These are phyloP conservation scores for Fusarium solani-melongenae DNA, from an alignment of 2,329 filamentous ascomycete species.

Conservation along the genomic window DNA sequence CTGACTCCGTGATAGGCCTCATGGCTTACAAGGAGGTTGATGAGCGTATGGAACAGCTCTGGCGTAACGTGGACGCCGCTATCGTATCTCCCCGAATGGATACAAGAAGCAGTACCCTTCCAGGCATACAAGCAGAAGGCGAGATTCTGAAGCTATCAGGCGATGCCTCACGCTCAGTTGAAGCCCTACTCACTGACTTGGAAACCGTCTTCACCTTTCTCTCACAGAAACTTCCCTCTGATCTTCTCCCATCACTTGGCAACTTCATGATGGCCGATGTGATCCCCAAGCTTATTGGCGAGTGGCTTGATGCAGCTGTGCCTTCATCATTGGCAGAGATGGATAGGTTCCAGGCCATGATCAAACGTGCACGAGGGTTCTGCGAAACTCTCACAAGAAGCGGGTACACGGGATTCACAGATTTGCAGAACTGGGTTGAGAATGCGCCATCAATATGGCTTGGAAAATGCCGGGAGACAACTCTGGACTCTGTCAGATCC, in stretches of 20 bases:
- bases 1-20: slow-evolving; percentile 66
- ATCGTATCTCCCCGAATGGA: slow-evolving; percentile 71
- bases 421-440: slow-evolving; percentile 82
- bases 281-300: slow-evolving; percentile 73
- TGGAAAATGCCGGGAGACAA: slow-evolving; percentile 81
- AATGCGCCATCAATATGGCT: slow-evolving; percentile 88
- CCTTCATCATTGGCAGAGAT: slow-evolving; percentile 80
- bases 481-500: slow-evolving; percentile 78
- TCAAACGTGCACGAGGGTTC: slow-evolving; percentile 74
- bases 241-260: slow-evolving; percentile 71
- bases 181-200: slow-evolving; percentile 66
- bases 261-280: slow-evolving; percentile 77
- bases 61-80: slow-evolving; percentile 70
- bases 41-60: slow-evolving; percentile 68
- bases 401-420: slow-evolving; percentile 70
- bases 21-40: slow-evolving; percentile 71
- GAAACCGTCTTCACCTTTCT: slow-evolving; percentile 64
- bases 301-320: slow-evolving; percentile 81
- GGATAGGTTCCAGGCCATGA: slow-evolving; percentile 74
- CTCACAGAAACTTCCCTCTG: slow-evolving; percentile 61
- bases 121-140: slow-evolving; percentile 54
- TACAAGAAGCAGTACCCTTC: slow-evolving; percentile 47
- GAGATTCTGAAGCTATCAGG: slow-evolving; percentile 57
- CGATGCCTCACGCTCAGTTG: slow-evolving; percentile 57
- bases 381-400: slow-evolving; percentile 70